Percentiles rank a stretch among this genome's conserved stretches.
Evolutionary conservation across 495 filamentous ascomycete species (phyloP).

Genomic region (Aspergillus nidulans): DNA sequence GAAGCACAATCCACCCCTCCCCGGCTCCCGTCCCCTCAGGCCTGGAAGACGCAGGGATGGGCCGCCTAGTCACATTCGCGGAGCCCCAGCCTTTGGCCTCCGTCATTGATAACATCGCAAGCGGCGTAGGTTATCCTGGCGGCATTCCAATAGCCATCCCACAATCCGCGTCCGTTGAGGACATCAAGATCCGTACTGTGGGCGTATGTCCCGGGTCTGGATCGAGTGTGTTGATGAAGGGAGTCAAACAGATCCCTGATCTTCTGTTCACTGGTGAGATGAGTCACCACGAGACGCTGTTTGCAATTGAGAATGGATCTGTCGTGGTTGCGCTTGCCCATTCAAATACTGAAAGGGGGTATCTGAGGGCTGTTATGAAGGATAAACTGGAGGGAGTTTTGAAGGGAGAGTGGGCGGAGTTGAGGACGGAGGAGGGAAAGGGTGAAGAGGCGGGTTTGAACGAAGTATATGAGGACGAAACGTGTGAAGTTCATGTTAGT

Average conservation of each 20-base stretch:
- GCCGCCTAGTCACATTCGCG: constrained; percentile 63
- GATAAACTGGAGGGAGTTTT: constrained; percentile 56
- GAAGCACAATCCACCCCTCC: constrained; percentile 49
- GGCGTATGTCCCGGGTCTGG: constrained; percentile 85
- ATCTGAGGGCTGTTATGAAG: constrained; percentile 66
- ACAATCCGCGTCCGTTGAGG: constrained; percentile 47
- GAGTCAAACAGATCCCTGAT: constrained; percentile 52
- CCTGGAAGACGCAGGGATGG: constrained; percentile 70
- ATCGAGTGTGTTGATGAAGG: constrained; percentile 62
- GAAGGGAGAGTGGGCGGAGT: constrained; percentile 46
- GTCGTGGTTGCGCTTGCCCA: constrained; percentile 83
- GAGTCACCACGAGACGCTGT: constrained; percentile 84
- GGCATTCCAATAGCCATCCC: constrained; percentile 68
- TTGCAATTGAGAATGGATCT: constrained; percentile 82
- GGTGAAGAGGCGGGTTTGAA: constrained; percentile 28
- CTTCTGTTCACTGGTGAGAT: constrained; percentile 89
- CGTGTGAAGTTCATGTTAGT: constrained; percentile 66
- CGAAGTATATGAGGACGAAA: constrained; percentile 45
- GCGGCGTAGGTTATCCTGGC: constrained; percentile 56
- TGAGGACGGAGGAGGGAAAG: constrained; percentile 33
- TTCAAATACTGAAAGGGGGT: constrained; percentile 84
- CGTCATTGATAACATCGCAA: constrained; percentile 59
- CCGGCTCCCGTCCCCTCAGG: constrained; percentile 42
- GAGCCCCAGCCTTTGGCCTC: constrained; percentile 52
- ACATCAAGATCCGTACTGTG: constrained; percentile 54